These are phyloP conservation scores for Hypholoma sublateritium DNA, from an alignment of 768 basidiomycete genomes.

Conservation along the genomic window DNA sequence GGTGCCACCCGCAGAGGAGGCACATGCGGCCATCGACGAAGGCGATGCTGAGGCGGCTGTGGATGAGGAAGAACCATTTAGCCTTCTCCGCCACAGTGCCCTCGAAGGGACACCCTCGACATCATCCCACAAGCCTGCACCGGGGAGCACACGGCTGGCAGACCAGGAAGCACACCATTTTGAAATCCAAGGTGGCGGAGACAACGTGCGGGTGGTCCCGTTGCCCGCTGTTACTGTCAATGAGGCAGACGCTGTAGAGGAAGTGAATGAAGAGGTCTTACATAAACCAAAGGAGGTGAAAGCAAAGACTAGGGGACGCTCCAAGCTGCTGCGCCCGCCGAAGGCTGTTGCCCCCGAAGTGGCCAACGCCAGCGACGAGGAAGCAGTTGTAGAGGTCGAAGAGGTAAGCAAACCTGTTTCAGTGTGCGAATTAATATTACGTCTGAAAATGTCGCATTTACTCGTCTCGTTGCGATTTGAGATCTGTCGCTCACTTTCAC, in stretches of 20 bases:
- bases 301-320: slow-evolving; percentile 12
- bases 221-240: slow-evolving; percentile 13
- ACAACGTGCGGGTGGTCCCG: neutral
- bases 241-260: neutral
- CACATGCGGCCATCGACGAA: neutral
- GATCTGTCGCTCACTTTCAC: too few relatives aligned
- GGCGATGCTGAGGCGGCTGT: neutral
- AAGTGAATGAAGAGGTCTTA: neutral
- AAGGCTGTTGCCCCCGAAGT: slow-evolving; percentile 6
- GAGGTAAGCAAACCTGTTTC: slow-evolving; percentile 7
- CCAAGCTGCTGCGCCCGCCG: slow-evolving; percentile 12
- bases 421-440: too few relatives aligned
- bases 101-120: slow-evolving; percentile 4
- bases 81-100: slow-evolving; percentile 19
- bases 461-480: too few relatives aligned
- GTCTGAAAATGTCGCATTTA: too few relatives aligned
- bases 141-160: neutral
- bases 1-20: neutral
- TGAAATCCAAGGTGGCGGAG: neutral
- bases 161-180: neutral
- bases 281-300: slow-evolving; percentile 2
- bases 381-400: neutral
- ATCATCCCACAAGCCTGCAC: neutral
- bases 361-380: slow-evolving; percentile 1
- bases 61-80: slow-evolving; percentile 16